Percentiles rank a stretch among this genome's conserved stretches.
phyloP scores from a whole-genome alignment of 1,284 basidiomycete genomes.

The Chiua sp. region DNA sequence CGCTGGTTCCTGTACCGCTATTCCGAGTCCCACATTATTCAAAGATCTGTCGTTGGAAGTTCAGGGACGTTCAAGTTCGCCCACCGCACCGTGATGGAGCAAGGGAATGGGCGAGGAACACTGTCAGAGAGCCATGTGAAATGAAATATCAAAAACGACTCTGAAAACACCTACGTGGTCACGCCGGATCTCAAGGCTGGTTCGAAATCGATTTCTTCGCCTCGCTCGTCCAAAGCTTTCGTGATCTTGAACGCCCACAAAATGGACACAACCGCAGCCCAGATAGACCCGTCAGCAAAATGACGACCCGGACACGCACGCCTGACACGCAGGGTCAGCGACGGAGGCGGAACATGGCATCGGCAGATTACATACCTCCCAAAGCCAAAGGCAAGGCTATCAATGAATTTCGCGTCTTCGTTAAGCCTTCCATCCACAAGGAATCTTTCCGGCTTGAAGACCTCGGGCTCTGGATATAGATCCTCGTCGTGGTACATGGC shows the following conservation, averaged over 20 bases:
- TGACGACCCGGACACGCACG: not conserved
- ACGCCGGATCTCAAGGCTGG: not conserved
- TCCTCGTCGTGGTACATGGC: not conserved
- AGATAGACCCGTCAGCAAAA: not conserved
- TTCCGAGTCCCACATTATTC: too few relatives aligned
- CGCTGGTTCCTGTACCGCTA: too few relatives aligned
- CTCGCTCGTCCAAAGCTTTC: not conserved
- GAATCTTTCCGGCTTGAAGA: constrained; percentile 25
- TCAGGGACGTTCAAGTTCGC: too few relatives aligned
- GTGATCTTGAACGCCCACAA: not conserved
- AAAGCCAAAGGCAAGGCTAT: not conserved
- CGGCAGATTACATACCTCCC: too few relatives aligned
- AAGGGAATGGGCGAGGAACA: not conserved
- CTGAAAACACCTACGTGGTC: not conserved
- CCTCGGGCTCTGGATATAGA: constrained; percentile 12
- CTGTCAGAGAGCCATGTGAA: not conserved
- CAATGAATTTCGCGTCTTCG: not conserved
- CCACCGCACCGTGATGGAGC: too few relatives aligned
- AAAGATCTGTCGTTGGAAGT: too few relatives aligned
- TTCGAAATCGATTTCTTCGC: not conserved
- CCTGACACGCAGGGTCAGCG: not conserved
- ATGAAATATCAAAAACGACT: too few relatives aligned
- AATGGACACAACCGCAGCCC: not conserved
- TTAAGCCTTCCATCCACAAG: not conserved
- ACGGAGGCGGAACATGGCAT: too few relatives aligned